A percentile compares a stretch with the other conserved stretches of the same genome.
Evolutionary conservation across 805 yeast species (phyloP).

Genomic region (Candida loeiensis): DNA sequence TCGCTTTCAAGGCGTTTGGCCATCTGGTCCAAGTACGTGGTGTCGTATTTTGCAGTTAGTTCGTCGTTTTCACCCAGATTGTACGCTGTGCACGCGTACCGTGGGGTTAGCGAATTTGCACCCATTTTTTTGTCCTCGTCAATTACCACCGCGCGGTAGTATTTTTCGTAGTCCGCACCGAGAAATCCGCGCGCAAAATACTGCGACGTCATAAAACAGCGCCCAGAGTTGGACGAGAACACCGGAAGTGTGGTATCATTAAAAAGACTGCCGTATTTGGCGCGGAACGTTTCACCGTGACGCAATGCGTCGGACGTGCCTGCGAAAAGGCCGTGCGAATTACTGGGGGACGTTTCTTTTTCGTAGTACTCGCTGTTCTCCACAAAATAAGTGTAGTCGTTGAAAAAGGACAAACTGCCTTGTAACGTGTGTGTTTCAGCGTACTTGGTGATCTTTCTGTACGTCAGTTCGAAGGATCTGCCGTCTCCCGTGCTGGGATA

Average conservation of each 20-base stretch:
- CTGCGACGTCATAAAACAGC: conserved; percentile 54
- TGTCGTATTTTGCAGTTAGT: conserved; percentile 16
- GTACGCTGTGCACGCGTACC: conserved; percentile 34
- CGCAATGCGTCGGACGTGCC: conserved; percentile 49
- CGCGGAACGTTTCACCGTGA: conserved; percentile 49
- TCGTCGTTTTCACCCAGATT: conserved; percentile 16
- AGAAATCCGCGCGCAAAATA: conserved; percentile 60
- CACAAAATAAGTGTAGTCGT: conserved; percentile 52
- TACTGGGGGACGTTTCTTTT: conserved; percentile 48
- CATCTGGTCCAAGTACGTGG: conserved; percentile 18
- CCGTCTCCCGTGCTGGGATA: conserved; percentile 40
- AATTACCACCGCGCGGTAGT: conserved; percentile 36
- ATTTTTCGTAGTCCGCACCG: conserved; percentile 37
- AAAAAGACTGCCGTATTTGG: conserved; percentile 48
- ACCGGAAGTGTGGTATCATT: conserved; percentile 41
- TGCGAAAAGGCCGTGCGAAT: conserved; percentile 42
- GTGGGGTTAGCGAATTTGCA: conserved; percentile 58
- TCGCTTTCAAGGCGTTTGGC: conserved; percentile 15
- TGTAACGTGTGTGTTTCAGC: conserved; percentile 28
- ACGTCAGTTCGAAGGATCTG: conserved; percentile 22
- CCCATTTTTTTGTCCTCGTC: conserved; percentile 49
- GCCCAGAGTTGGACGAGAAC: conserved; percentile 52
- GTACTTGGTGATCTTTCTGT: conserved; percentile 24
- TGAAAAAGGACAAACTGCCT: conserved; percentile 53
- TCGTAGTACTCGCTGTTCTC: conserved; percentile 38